Conservation (phyloP, 345 rosid species). For the Xanthoceras sorbifolium region DNA sequence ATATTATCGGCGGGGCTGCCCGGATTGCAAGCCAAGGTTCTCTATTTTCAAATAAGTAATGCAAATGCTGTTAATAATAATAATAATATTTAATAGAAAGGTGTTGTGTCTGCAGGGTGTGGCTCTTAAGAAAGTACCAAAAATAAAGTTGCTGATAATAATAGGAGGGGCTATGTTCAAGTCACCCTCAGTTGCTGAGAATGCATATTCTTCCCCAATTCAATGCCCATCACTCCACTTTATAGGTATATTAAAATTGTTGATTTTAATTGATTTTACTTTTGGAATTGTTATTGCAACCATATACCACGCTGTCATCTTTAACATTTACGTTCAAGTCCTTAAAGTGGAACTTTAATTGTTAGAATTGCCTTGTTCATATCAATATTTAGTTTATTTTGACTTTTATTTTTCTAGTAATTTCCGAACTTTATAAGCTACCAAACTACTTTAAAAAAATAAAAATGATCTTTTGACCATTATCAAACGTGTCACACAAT, state of each 20-base stretch:
- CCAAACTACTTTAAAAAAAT: too few relatives aligned
- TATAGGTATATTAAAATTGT: constrained; percentile 43
- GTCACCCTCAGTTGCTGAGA: constrained; percentile 46
- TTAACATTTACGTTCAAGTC: too few relatives aligned
- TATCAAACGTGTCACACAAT: neutral
- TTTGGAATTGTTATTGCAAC: too few relatives aligned
- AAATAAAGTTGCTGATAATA: constrained; percentile 63
- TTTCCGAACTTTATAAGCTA: too few relatives aligned
- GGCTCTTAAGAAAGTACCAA: constrained; percentile 70
- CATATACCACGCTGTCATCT: too few relatives aligned
- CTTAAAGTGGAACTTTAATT: too few relatives aligned
- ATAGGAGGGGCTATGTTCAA: constrained; percentile 77
- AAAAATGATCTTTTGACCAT: neutral
- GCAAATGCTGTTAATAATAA: neutral
- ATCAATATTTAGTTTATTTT: neutral
- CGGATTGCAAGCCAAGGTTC: constrained; percentile 73
- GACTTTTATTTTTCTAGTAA: neutral
- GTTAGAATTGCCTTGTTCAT: neutral
- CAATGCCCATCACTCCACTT: constrained; percentile 71
- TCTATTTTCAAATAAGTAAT: neutral
- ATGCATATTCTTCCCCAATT: constrained; percentile 62
- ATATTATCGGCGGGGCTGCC: constrained; percentile 68
- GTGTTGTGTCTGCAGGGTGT: constrained; percentile 51
- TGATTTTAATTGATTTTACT: neutral
- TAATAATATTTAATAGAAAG: neutral